Evolutionary conservation across 495 filamentous ascomycete species (phyloP).

Genomic region (Oidiodendron maius): DNA sequence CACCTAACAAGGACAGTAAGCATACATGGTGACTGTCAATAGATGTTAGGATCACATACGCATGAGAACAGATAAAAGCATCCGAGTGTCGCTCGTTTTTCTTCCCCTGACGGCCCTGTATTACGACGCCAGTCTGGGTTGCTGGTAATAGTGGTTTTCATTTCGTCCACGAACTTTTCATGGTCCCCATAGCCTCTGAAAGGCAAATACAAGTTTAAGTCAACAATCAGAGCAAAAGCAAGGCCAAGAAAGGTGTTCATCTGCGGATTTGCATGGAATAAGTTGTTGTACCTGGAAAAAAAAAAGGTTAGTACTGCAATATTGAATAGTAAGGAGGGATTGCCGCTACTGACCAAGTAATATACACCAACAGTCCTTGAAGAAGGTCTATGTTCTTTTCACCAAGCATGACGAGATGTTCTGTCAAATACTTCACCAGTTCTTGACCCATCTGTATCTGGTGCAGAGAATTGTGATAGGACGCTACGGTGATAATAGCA

Average conservation of each 20-base stretch:
- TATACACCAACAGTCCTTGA: not conserved
- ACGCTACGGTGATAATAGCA: not conserved
- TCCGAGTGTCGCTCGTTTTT: not conserved
- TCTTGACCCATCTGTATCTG: not conserved
- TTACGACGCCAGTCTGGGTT: not conserved
- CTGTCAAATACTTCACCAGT: not conserved
- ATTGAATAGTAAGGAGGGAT: not conserved
- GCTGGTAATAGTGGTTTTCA: not conserved
- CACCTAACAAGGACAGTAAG: too few relatives aligned
- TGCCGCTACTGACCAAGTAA: not conserved
- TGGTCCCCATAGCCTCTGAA: not conserved
- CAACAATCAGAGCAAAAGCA: not conserved
- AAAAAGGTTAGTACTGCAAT: not conserved
- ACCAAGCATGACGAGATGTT: not conserved
- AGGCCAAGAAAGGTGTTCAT: not conserved
- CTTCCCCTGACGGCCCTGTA: not conserved
- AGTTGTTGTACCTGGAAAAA: not conserved
- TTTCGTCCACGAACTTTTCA: not conserved
- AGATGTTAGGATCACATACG: not conserved
- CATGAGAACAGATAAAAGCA: not conserved
- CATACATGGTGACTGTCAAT: not conserved
- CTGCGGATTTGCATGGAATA: not conserved
- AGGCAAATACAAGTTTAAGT: not conserved
- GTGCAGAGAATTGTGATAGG: not conserved
- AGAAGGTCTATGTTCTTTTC: not conserved